Evolutionary conservation across 129 eudicot genomes (phyloP), one percentile per base, ranked within the genome.

Genomic region (Saposhnikovia divaricata): DNA sequence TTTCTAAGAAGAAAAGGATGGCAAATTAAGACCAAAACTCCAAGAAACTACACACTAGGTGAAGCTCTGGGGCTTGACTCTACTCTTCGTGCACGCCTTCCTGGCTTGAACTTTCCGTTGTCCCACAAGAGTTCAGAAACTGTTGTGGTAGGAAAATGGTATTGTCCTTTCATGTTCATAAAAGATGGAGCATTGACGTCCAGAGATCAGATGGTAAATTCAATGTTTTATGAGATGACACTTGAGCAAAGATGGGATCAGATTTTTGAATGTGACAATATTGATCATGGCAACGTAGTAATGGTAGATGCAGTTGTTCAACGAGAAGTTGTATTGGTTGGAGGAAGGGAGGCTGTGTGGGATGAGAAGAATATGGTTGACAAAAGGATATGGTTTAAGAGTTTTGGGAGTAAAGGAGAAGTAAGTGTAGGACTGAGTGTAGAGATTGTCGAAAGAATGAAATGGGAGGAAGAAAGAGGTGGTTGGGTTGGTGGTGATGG

Each of bases 141-240:
- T 1, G 85, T 80, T 50, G 81, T 76, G 2, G 89, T 93, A 37
- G 98, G 98, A 19, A 91, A 89, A 83, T 91, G 98, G 98, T 89
- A 89, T 72, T 82, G 87, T 25, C 98, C 96, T 59, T 93, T 90
- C 76, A 66, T 93, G 81, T 93, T 93, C 57, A 79, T 93, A 23
- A 85, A 87, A 46, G 97, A 93, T 15, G 89, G 90, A 40, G 61
- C 51, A 1, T 45, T 84, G 7, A 55, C 65, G 11, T 21, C 65
- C 45, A 31, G 6, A 16, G 81, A 88, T 31, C 97, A 88, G 34
- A 79, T 88, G 81, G 81, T 85, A 79, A 78, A 55, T 3, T 89
- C 95, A 21, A 42, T 84, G 43, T 93, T 79, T 73, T 93, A 93
- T 38, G 91, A 89, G 81, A 80, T 91, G 89, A 85, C 85, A 37